Base-by-base conservation (phyloP, 2,329 filamentous ascomycete species). In the Diaporthe caulivora region DNA sequence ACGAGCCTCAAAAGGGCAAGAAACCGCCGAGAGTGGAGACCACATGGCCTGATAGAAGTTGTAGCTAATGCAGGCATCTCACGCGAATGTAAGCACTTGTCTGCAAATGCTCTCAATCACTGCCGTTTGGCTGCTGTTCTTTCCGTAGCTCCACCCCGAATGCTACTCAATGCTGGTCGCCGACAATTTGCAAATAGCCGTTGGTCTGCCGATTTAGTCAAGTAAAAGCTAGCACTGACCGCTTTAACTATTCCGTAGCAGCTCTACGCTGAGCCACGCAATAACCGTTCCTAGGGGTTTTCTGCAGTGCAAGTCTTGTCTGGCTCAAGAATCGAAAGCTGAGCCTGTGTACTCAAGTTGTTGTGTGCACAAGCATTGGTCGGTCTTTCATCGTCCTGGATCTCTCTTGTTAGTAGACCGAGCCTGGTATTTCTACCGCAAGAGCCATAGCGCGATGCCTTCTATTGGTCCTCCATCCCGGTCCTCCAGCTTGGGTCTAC, bases 61-160 rank as follows among this genome's bases (percentile, higher is more conserved):
- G 29, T 18, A 17, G 17, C 57, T 60, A 26, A 37, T 65, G 44
- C 21, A 31, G 26, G 11, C n/a, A n/a, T 37, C 51, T 26, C 62
- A 51, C 51, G 44, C 44, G 53, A 31, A 15, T 40, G 62, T 67
- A 67, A 67, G 62, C 62, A 53, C 62, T 67, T 42, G 55, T 58
- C 34, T 40, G 21, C 9, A 9, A 40, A 58, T 42, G 34, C 34
- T 15, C 55, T 58, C 34, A 11, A 18, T 24, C 55, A 17, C 55
- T 58, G 55, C 55, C 34, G 21, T 40, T 57, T 31, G 37, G n/a
- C 55, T 37, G 34, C 55, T 40, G 11, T 58, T 58, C 1, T 31
- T 58, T 40, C 55, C 21, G 40, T 18, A 58, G n/a, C 3, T 26
- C 55, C 55, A 58, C 55, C n/a, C 31, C 55, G 55, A 58, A 58